Conservation (phyloP, 2,329 filamentous ascomycete genomes). For the Intubia oerlemansii region DNA sequence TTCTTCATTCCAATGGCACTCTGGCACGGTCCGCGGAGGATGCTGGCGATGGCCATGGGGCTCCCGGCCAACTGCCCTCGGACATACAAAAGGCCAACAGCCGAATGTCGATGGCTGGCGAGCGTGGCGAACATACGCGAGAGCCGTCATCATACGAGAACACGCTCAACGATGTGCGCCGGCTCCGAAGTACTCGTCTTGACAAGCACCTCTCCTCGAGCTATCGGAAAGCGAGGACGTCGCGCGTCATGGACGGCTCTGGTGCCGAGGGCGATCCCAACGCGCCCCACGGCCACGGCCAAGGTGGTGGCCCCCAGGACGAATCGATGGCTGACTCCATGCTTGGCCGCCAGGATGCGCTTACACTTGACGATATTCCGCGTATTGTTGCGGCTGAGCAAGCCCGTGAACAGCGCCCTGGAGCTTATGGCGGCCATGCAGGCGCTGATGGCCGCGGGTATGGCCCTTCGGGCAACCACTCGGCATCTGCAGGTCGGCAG, state of each 20-base stretch:
- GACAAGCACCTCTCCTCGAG: slow-evolving; percentile 90
- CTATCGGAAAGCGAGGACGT: slow-evolving; percentile 74
- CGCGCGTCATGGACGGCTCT: slow-evolving; percentile 77
- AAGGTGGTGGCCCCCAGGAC: slow-evolving; percentile 57
- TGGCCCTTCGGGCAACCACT: neutral
- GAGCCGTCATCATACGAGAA: slow-evolving; percentile 68
- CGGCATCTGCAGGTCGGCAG: too few species aligned
- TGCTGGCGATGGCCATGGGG: neutral
- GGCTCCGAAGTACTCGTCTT: slow-evolving; percentile 77
- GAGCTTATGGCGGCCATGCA: slow-evolving; percentile 44
- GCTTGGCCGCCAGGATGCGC: slow-evolving; percentile 73
- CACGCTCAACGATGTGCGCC: slow-evolving; percentile 84
- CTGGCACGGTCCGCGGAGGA: slow-evolving; percentile 31
- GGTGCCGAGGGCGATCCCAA: slow-evolving; percentile 35
- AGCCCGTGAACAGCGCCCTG: slow-evolving; percentile 73
- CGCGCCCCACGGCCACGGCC: slow-evolving; percentile 41
- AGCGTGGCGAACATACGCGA: slow-evolving; percentile 42
- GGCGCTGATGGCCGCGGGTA: slow-evolving; percentile 28
- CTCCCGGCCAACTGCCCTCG: slow-evolving; percentile 31
- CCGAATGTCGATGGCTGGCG: slow-evolving; percentile 19
- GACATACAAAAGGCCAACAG: slow-evolving; percentile 43
- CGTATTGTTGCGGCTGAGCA: slow-evolving; percentile 91
- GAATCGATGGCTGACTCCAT: slow-evolving; percentile 59
- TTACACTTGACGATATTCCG: slow-evolving; percentile 90
- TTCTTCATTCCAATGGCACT: slow-evolving; percentile 63